Conservation (phyloP, 2,329 filamentous ascomycete genomes). For the Neonectria ditissima region DNA sequence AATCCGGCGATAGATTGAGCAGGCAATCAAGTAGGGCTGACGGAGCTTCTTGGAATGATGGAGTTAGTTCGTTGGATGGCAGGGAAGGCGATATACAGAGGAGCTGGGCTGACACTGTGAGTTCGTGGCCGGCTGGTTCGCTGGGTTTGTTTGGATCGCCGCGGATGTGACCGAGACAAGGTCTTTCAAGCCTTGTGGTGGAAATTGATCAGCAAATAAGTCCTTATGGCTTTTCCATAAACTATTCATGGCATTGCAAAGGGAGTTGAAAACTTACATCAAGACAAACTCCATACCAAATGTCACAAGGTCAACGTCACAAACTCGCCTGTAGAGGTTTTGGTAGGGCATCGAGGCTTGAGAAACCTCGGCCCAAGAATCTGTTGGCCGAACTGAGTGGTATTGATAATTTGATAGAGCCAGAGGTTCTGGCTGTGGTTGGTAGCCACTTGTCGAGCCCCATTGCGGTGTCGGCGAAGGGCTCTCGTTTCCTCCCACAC, state of each 20-base stretch:
- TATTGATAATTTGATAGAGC: background rate
- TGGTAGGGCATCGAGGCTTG: background rate
- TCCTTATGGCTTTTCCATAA: background rate
- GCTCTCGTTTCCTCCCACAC: background rate
- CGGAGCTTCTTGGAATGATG: background rate
- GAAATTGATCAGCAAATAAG: background rate
- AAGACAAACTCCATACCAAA: conserved; percentile 52
- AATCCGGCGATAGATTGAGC: conserved; percentile 18
- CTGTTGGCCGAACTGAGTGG: background rate
- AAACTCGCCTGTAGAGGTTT: background rate
- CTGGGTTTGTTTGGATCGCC: conserved; percentile 9
- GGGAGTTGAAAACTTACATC: conserved; percentile 32
- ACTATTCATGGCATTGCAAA: background rate
- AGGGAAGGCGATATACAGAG: background rate
- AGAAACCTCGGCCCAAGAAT: conserved; percentile 2
- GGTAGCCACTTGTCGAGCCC: background rate
- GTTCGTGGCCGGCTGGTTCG: background rate
- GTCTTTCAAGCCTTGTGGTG: conserved; percentile 3
- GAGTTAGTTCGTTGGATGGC: background rate
- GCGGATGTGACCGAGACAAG: conserved; percentile 4
- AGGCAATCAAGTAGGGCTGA: conserved; percentile 18
- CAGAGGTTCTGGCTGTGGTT: background rate
- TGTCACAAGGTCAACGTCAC: background rate
- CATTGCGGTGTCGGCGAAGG: background rate
- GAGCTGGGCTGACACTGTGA: background rate